Base-by-base conservation (phyloP, 2,329 filamentous ascomycete species). In the Aspergillus sp. region DNA sequence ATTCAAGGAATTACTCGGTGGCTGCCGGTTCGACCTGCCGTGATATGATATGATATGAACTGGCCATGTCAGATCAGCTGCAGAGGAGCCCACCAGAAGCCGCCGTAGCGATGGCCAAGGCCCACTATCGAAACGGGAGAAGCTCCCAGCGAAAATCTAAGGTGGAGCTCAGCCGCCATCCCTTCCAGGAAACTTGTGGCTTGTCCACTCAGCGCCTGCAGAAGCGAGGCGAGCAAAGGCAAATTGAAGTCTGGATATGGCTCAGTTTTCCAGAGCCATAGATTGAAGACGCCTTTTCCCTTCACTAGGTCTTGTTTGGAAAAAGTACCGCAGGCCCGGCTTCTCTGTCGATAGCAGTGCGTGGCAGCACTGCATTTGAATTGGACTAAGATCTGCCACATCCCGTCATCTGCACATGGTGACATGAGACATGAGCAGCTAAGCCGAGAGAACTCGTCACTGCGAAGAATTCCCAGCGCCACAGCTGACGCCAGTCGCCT, bases 51-150 rank as follows among this genome's bases (percentile, higher is more conserved):
- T 11, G 26, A 32, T 8, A 18, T 36, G 34, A n/a, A n/a, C 5
- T 41, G 12, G 11, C 11, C 41, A 53, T 26, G 41, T 48, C 45
- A 26, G 55, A 43, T 53, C 17, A 43, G 42, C 49, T 56, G 58
- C 47, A 59, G 47, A 53, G 43, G 12, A 60, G 53, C 44, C 51
- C 34, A 52, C 56, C 48, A 20, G 20, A 39, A 26, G 47, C 49
- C 53, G 55, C 51, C 57, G 52, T 62, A 59, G 55, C 45, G 48
- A 17, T 56, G 58, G 57, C 47, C 49, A 50, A 68, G 70, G 69
- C 70, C 70, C 70, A 72, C 70, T 67, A 72, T 71, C 64, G 69
- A 71, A 71, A 68, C 69, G 70, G 70, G 67, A 72, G 69, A 72
- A 72, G 70, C 68, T 71, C 67, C 64, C 66, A 59, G 67, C 64